phyloP scores from a whole-genome alignment of 1,284 basidiomycete species.

The Cerioporus squamosus region DNA sequence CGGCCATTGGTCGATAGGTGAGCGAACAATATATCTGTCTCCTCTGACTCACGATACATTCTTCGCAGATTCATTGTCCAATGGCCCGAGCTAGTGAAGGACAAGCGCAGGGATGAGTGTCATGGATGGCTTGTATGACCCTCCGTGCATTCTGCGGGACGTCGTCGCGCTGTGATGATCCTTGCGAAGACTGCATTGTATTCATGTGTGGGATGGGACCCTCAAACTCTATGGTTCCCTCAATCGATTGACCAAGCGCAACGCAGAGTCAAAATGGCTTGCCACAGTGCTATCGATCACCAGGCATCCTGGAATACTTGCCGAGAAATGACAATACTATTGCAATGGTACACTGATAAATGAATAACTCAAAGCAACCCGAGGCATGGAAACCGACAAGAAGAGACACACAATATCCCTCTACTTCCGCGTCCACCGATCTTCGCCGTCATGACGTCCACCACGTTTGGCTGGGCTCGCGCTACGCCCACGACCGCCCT shows the following conservation, averaged over 20 bases:
- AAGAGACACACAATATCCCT: background rate
- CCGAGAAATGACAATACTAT: slow-evolving; percentile 3
- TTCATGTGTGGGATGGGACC: no score
- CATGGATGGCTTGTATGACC: slow-evolving; percentile 69
- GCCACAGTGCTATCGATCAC: background rate
- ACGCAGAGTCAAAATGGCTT: no score
- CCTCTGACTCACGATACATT: background rate
- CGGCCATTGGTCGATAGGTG: slow-evolving; percentile 83
- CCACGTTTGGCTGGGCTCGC: slow-evolving; percentile 69
- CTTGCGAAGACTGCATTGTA: no score
- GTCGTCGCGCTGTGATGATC: no score
- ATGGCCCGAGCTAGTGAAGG: slow-evolving; percentile 69
- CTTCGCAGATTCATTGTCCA: slow-evolving; percentile 81
- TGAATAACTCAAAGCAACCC: background rate
- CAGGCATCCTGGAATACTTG: background rate
- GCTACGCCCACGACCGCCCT: slow-evolving; percentile 66
- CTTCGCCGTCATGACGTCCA: slow-evolving; percentile 65
- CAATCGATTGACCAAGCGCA: no score
- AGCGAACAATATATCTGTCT: slow-evolving; percentile 22
- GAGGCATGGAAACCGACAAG: background rate
- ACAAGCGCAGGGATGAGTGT: slow-evolving; percentile 49
- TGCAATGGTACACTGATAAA: slow-evolving; percentile 7
- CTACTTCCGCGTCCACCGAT: slow-evolving; percentile 60
- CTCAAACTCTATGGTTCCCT: no score
- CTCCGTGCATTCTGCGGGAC: no score